phyloP scores from a whole-genome alignment of 345 rosid species.

The Lagerstroemia speciosa region DNA sequence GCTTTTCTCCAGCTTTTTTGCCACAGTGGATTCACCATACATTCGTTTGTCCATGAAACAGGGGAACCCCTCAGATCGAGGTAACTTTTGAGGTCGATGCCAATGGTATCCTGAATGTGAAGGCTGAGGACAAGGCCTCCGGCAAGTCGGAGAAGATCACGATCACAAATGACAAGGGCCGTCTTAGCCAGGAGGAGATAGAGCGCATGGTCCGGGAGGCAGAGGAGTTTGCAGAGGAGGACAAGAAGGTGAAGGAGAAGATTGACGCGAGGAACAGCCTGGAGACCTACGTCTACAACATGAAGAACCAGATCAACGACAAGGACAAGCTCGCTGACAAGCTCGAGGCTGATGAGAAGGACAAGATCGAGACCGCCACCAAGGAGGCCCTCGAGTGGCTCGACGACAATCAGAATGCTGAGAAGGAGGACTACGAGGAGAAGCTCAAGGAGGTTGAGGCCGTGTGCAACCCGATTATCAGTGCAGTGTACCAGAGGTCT shows the following conservation, averaged over 20 bases:
- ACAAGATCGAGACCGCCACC: slow-evolving; percentile 61
- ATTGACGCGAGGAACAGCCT: slow-evolving; percentile 85
- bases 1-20: neutral
- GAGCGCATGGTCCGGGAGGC: slow-evolving; percentile 93
- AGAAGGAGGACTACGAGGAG: slow-evolving; percentile 90
- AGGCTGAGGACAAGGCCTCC: slow-evolving; percentile 86
- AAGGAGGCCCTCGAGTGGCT: slow-evolving; percentile 95
- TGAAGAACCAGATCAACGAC: slow-evolving; percentile 90
- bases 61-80: slow-evolving; percentile 97
- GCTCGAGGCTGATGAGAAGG: slow-evolving; percentile 85
- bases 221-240: slow-evolving; percentile 94
- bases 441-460: slow-evolving; percentile 95
- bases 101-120: slow-evolving; percentile 84
- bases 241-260: slow-evolving; percentile 86
- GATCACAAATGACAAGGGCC: slow-evolving; percentile 94
- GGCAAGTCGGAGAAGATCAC: slow-evolving; percentile 91
- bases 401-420: slow-evolving; percentile 80
- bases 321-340: slow-evolving; percentile 94
- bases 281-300: slow-evolving; percentile 84
- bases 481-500: slow-evolving; percentile 70
- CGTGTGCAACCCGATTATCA: slow-evolving; percentile 85
- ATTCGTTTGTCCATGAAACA: slow-evolving; percentile 15
- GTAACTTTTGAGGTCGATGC: slow-evolving; percentile 96
- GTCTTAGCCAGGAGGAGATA: slow-evolving; percentile 91
- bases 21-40: neutral